These are phyloP conservation scores for Phoma herbarum DNA, from an alignment of 2,329 filamentous ascomycete genomes.

Conservation along the genomic window DNA sequence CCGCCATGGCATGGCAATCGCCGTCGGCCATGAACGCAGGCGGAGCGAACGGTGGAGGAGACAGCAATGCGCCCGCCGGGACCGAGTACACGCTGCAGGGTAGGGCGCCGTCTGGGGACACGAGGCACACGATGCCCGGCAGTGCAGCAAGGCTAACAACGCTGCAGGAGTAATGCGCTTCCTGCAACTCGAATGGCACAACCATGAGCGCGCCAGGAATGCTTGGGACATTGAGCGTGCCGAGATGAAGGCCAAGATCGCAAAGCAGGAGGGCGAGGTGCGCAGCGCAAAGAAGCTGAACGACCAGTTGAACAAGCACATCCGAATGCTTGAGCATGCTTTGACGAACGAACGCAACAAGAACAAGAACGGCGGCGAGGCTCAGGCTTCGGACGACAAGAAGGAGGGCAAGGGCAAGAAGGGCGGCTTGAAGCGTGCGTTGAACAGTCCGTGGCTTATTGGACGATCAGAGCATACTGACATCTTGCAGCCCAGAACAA, in stretches of 20 bases:
- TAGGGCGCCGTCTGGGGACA: slow-evolving; percentile 45
- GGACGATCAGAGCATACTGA: slow-evolving; percentile 27
- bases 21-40: slow-evolving; percentile 69
- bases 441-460: slow-evolving; percentile 23
- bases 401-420: slow-evolving; percentile 48
- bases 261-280: slow-evolving; percentile 88
- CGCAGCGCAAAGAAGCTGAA: slow-evolving; percentile 87
- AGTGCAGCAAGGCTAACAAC: slow-evolving; percentile 28
- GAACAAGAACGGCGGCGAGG: slow-evolving; percentile 64
- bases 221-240: slow-evolving; percentile 99
- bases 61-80: slow-evolving; percentile 63
- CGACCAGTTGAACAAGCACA: slow-evolving; percentile 88
- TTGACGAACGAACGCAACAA: slow-evolving; percentile 83
- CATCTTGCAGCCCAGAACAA: slow-evolving; percentile 56
- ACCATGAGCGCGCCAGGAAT: slow-evolving; percentile 96
- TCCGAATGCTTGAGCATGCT: slow-evolving; percentile 87
- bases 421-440: slow-evolving; percentile 33
- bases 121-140: slow-evolving; percentile 13
- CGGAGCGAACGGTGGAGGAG: slow-evolving; percentile 59
- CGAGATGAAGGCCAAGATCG: slow-evolving; percentile 98
- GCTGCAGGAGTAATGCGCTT: slow-evolving; percentile 93
- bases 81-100: slow-evolving; percentile 79
- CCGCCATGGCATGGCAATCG: slow-evolving; percentile 74
- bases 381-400: slow-evolving; percentile 56
- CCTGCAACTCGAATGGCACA: slow-evolving; percentile 98